phyloP scores from a whole-genome alignment of 495 filamentous ascomycete genomes.

The Sporormia fimetaria region DNA sequence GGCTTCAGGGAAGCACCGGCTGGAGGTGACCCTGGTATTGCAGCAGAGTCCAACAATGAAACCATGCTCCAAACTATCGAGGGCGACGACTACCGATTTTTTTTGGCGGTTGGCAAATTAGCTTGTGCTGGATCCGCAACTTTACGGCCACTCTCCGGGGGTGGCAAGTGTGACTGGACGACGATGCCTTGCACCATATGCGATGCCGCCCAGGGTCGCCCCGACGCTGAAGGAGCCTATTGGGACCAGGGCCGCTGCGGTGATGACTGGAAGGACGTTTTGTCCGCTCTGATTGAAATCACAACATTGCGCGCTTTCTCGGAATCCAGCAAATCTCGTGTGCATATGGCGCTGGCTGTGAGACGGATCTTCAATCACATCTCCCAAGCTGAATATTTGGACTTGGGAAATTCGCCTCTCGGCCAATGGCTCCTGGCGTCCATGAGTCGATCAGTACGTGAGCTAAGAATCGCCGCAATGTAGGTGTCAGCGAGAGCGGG shows the following conservation, averaged over 20 bases:
- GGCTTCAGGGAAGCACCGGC: constrained; percentile 16
- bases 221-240: background rate
- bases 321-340: constrained; percentile 49
- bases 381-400: constrained; percentile 42
- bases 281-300: constrained; percentile 46
- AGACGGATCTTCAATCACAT: constrained; percentile 58
- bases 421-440: constrained; percentile 75
- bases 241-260: constrained; percentile 15
- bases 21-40: no score
- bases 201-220: constrained; percentile 4
- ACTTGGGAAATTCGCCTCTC: constrained; percentile 51
- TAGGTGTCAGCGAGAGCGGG: background rate
- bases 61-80: no score
- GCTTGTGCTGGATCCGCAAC: constrained; percentile 16
- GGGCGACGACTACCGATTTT: no score
- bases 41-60: no score
- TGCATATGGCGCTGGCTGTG: constrained; percentile 61
- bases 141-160: background rate
- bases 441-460: constrained; percentile 69
- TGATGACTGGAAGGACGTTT: constrained; percentile 36
- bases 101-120: constrained; percentile 1
- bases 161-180: background rate
- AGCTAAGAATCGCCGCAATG: constrained; percentile 69
- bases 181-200: constrained; percentile 12
- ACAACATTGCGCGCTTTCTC: constrained; percentile 45